Percentiles rank a stretch among this genome's conserved stretches.
Conservation (phyloP, 2,329 filamentous ascomycete genomes). For the Stromatinia cepivora region DNA sequence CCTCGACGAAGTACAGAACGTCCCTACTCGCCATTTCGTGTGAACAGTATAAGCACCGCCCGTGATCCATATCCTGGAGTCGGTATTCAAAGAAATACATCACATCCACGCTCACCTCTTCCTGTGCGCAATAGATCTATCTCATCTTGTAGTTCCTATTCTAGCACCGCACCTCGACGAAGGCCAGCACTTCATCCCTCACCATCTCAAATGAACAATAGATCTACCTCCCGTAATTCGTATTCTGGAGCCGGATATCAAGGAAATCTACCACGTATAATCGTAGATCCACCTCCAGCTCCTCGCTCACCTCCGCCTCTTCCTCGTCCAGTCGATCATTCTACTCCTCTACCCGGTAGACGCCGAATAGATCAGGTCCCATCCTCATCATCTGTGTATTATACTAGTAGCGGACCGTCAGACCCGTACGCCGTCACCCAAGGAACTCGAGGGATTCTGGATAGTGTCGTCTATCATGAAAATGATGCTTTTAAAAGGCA, state of each 20-base stretch:
- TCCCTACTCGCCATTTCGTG: no score
- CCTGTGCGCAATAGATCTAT: not conserved
- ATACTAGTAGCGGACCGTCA: not conserved
- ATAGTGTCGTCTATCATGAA: not conserved
- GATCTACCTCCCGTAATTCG: not conserved
- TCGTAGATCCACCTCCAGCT: not conserved
- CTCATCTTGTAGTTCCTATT: not conserved
- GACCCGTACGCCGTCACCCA: not conserved
- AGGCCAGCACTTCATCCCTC: rapidly evolving
- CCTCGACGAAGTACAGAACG: not conserved
- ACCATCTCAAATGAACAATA: not conserved
- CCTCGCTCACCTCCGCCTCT: not conserved
- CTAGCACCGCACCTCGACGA: not conserved
- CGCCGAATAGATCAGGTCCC: not conserved
- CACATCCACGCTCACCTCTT: not conserved
- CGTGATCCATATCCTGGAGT: no score
- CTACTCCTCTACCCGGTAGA: not conserved
- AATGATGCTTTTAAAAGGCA: not conserved
- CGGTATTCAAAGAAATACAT: no score
- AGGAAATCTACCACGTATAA: no score
- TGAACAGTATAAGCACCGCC: no score
- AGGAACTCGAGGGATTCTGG: not conserved
- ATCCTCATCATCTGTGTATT: not conserved
- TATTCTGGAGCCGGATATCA: not conserved
- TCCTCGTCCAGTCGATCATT: not conserved